phyloP scores from a whole-genome alignment of 441 rosid species.

The Gossypium trilobum region DNA sequence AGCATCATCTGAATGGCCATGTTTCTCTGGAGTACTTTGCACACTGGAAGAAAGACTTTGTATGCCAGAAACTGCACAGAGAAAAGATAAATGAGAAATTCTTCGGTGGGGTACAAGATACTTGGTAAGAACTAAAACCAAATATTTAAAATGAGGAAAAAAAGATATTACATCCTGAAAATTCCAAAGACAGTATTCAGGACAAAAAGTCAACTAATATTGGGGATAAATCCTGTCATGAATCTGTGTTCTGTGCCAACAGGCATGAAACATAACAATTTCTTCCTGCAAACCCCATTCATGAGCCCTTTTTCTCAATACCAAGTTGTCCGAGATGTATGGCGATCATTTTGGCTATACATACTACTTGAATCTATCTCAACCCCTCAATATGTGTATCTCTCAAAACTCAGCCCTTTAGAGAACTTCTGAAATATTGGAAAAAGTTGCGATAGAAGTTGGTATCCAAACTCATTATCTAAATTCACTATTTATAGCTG shows the following conservation, averaged over 20 bases:
- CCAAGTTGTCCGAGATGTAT: not conserved
- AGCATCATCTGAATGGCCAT: constrained; percentile 48
- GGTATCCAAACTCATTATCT: not conserved
- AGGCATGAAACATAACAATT: not conserved
- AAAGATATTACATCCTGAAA: not conserved
- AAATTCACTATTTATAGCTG: not conserved
- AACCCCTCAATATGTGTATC: not conserved
- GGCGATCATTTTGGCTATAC: not conserved
- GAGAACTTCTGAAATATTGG: not conserved
- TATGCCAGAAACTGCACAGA: constrained; percentile 40
- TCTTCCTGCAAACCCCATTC: not conserved
- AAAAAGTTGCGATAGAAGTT: not conserved
- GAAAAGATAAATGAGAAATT: not conserved
- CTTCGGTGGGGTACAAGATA: not conserved
- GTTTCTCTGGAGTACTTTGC: constrained; percentile 58
- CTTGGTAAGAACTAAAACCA: not conserved
- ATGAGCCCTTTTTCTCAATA: not conserved
- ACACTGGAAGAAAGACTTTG: constrained; percentile 60
- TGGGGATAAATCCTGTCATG: not conserved
- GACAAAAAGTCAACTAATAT: not conserved
- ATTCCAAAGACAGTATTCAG: not conserved
- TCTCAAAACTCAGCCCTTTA: not conserved
- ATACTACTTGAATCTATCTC: not conserved
- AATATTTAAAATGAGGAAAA: not conserved
- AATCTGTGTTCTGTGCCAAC: not conserved